Percentiles rank a stretch among this genome's conserved stretches.
phyloP scores from a whole-genome alignment of 805 yeast genomes.

The Lachancea nothofagi region DNA sequence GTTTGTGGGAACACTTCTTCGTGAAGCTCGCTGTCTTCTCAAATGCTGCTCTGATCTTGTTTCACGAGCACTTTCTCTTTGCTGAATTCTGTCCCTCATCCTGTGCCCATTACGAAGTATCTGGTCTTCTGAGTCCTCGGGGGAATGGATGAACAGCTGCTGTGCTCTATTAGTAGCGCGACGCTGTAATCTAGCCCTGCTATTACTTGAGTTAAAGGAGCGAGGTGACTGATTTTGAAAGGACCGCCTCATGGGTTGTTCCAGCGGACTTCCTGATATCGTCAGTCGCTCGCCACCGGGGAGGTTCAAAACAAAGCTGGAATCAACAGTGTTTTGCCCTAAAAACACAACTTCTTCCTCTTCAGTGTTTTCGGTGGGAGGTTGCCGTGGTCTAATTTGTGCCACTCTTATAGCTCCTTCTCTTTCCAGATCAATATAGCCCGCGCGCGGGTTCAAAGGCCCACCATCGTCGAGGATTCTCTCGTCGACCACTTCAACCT shows the following conservation, averaged over 20 bases:
- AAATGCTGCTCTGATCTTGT: conserved; percentile 9
- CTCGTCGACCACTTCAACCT: conserved; percentile 19
- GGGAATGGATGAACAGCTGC: conserved; percentile 9
- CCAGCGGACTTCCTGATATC: conserved; percentile 20
- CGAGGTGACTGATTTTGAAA: conserved; percentile 20
- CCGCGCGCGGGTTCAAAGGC: conserved; percentile 24
- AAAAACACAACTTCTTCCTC: conserved; percentile 31
- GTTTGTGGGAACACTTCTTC: background rate
- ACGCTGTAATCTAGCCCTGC: conserved; percentile 16
- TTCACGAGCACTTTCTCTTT: background rate
- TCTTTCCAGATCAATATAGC: conserved; percentile 25
- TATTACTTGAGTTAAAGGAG: conserved; percentile 8
- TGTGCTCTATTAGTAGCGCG: conserved; percentile 20
- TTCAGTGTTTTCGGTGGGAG: conserved; percentile 11
- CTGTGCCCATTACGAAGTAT: background rate
- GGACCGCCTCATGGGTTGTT: conserved; percentile 26
- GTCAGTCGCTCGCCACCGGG: conserved; percentile 27
- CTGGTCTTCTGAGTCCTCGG: background rate
- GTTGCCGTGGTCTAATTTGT: conserved; percentile 19
- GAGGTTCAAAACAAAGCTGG: conserved; percentile 20
- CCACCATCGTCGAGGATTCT: conserved; percentile 15
- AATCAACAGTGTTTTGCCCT: conserved; percentile 25
- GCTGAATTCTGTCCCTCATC: background rate
- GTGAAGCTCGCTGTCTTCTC: conserved; percentile 3
- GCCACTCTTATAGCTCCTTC: conserved; percentile 11